These are phyloP conservation scores for Spathaspora jeffriesii DNA, from an alignment of 1,139 yeast genomes.

Conservation along the genomic window DNA sequence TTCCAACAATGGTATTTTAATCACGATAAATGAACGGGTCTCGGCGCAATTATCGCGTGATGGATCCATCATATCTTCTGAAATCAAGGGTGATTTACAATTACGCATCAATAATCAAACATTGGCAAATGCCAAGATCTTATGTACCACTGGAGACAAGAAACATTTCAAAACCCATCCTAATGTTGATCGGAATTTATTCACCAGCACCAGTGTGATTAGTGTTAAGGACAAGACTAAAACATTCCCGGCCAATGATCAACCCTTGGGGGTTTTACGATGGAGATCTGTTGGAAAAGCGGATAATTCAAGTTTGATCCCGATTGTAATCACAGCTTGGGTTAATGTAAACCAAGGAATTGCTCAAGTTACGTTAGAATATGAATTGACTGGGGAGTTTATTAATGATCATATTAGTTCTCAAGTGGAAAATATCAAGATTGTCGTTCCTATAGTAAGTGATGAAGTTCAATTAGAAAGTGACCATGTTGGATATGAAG, in stretches of 20 bases:
- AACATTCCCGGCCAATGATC: constrained; percentile 90
- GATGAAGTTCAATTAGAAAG: constrained; percentile 55
- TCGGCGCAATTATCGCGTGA: constrained; percentile 82
- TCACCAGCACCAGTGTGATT: constrained; percentile 57
- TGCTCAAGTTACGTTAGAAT: constrained; percentile 84
- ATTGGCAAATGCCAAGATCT: constrained; percentile 64
- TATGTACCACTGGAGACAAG: constrained; percentile 53
- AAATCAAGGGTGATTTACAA: constrained; percentile 89
- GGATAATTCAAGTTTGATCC: constrained; percentile 62
- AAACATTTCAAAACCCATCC: constrained; percentile 94
- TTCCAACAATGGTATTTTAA: constrained; percentile 74
- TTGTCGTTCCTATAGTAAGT: constrained; percentile 67
- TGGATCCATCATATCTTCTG: constrained; percentile 73
- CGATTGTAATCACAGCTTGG: constrained; percentile 86
- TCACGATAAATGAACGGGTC: constrained; percentile 76
- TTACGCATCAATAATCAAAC: constrained; percentile 78
- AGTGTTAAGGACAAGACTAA: constrained; percentile 76
- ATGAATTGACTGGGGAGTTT: constrained; percentile 59
- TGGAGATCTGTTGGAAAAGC: constrained; percentile 75
- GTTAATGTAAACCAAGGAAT: constrained; percentile 59
- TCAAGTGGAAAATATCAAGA: constrained; percentile 55
- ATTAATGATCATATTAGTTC: constrained; percentile 22
- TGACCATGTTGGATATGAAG: constrained; percentile 47
- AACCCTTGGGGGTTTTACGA: constrained; percentile 86
- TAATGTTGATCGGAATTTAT: constrained; percentile 80